These are phyloP conservation scores for Penicillium chermesinum DNA, from an alignment of 495 filamentous ascomycete genomes.

Conservation along the genomic window DNA sequence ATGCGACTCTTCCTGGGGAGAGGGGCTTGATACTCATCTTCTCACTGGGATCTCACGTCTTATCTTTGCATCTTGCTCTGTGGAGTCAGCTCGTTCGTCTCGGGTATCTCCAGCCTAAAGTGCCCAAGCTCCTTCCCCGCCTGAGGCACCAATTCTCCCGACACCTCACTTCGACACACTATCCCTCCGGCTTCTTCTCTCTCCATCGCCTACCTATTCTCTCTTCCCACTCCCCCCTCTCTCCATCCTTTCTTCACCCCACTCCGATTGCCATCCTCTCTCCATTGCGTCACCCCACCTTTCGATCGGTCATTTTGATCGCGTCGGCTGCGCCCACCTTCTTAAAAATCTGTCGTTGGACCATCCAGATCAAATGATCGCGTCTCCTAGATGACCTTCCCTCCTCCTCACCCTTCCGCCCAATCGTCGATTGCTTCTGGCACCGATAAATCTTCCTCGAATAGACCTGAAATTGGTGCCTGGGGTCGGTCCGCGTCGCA, in stretches of 20 bases:
- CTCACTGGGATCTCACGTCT: too few species aligned
- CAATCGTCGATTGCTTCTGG: conserved; percentile 59
- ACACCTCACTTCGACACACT: conserved; percentile 26
- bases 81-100: neutral
- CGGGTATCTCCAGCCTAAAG: neutral
- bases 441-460: conserved; percentile 52
- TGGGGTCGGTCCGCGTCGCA: conserved; percentile 57
- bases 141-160: conserved; percentile 25
- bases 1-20: too few species aligned
- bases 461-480: conserved; percentile 54
- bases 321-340: conserved; percentile 24
- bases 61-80: too few species aligned
- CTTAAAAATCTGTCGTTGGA: conserved; percentile 43
- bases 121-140: conserved; percentile 21
- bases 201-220: conserved; percentile 19
- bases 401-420: conserved; percentile 56
- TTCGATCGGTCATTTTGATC: conserved; percentile 14
- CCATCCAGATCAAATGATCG: conserved; percentile 52
- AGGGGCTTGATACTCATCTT: too few species aligned
- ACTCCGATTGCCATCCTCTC: conserved; percentile 1
- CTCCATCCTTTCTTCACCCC: conserved; percentile 9
- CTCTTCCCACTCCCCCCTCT: conserved; percentile 14
- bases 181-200: conserved; percentile 26
- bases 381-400: conserved; percentile 62
- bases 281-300: neutral